Base-by-base conservation (phyloP, 768 basidiomycete species). In the Phlegmacium glaucopus region DNA sequence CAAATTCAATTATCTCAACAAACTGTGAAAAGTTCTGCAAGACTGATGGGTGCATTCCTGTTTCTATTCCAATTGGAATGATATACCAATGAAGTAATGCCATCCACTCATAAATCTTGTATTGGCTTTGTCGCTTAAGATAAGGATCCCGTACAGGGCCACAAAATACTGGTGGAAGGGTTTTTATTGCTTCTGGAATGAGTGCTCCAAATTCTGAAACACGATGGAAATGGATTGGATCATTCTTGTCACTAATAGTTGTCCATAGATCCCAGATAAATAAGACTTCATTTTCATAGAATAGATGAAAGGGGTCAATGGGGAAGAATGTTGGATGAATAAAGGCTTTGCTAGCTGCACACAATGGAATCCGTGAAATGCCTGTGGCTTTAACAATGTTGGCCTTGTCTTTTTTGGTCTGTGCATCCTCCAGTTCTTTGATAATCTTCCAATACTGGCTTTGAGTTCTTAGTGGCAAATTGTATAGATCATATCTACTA, bases 41-140 rank as follows among this genome's bases (percentile, higher is more conserved):
- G 4, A 67, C 48, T 2, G 16, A 1, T 6, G 48, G 15, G 32
- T 61, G 40, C 30, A 68, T 52, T 28, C 50, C 57, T 15, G 67
- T 42, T 48, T 70, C 66, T 10, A 65, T 53, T 6, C 58, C 61
- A 39, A 70, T 64, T 4, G 66, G 65, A 13, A 68, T n/a, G 38
- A 66, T 53, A 44, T 62, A 67, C 66, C 68, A 69, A 39, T 70
- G 65, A 2, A 64, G 25, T 1, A 70, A 45, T 18, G 61, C 65
- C 64, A 67, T 70, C 63, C 62, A 69, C 53, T 66, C 64, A 51
- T 61, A 70, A 0, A 61, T 56, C 44, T 69, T 70, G 48, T 68
- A 68, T 43, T 68, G 66, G 42, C 65, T 68, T 17, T 69, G 64
- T 10, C 63, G 49, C 42, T 69, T 69, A 3, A 68, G 54, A 54